Base-by-base conservation (phyloP, 2,329 filamentous ascomycete species). In the Fusarium sp. region DNA sequence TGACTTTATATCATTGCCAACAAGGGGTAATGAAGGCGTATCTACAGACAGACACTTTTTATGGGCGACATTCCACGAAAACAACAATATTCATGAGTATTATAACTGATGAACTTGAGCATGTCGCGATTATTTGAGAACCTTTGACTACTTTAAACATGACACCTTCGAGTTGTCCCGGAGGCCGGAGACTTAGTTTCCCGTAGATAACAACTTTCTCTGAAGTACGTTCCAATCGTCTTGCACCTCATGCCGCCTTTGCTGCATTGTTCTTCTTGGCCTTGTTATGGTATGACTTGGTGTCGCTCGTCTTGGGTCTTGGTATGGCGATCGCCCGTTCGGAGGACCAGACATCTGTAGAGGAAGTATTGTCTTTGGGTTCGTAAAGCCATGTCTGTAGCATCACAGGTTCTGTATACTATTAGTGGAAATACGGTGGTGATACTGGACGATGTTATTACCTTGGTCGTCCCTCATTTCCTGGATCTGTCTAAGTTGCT, bases 351-450 rank as follows among this genome's bases (percentile, higher is more conserved):
- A 25, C 19, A 37, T 65, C 60, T 1, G 21, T 26, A 13, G 31
- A 7, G 7, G 53, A 59, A 3, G 23, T 6, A 19, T 37, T 7
- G 3, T 53, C 49, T 19, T 34, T 3, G 0, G 44, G 21, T 1
- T 65, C 60, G 1, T 51, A 18, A 3, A 65, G 25, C 60, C 54
- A 65, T 2, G n/a, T 10, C 14, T 60, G 18, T 6, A 65, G 49
- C 54, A 65, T 60, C 0, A 4, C 31, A 3, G 54, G 16, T 6
- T 49, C 53, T 65, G 7, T 3, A 4, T 6, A 14, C 0, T 7
- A 5, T 61, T 7, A 61, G n/a, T 14, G 1, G 1, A 19, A 9
- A 2, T 10, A 1, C 4, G 7, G 10, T 0, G 10, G 2, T 7
- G 1, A 4, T 7, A 6, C 5, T 4, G 7, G 0, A 0, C 1